Conservation (phyloP, 1,284 basidiomycete species). For the Waitea zeae region DNA sequence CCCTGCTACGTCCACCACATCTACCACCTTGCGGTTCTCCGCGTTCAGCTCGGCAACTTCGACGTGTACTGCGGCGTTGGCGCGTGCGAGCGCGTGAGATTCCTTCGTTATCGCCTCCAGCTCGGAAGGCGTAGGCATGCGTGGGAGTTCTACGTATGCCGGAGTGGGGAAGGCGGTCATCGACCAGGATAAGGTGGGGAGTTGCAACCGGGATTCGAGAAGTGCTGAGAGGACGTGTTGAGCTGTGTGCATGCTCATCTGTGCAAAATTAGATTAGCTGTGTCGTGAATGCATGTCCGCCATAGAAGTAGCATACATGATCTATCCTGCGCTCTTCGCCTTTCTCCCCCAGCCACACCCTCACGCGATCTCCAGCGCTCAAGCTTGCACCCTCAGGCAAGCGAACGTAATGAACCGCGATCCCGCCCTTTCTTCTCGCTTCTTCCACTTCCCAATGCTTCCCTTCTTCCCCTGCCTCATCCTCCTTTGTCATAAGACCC, state of each 20-base stretch:
- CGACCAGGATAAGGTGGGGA: conserved; percentile 80
- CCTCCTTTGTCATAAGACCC: conserved; percentile 32
- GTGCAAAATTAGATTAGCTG: too few relatives aligned
- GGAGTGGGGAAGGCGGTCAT: conserved; percentile 49
- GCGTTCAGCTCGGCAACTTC: conserved; percentile 49
- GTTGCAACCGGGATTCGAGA: conserved; percentile 43
- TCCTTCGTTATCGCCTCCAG: conserved; percentile 42
- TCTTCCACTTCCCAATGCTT: conserved; percentile 47
- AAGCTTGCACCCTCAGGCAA: conserved; percentile 30
- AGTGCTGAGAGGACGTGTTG: conserved; percentile 77
- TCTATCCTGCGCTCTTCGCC: conserved; percentile 63
- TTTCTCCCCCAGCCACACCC: conserved; percentile 35
- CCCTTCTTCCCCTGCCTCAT: too few relatives aligned
- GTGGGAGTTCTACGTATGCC: conserved; percentile 65
- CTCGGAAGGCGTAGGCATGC: conserved; percentile 49
- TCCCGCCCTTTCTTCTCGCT: conserved; percentile 52
- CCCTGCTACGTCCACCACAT: too few relatives aligned
- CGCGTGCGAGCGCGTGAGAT: conserved; percentile 49
- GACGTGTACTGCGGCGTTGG: conserved; percentile 43
- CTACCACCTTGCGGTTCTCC: conserved; percentile 18
- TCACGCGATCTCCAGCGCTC: conserved; percentile 32
- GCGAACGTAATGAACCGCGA: conserved; percentile 64
- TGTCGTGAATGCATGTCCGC: too few relatives aligned
- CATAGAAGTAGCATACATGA: conserved; percentile 39
- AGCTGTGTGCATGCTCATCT: conserved; percentile 75